A percentile compares a stretch with the other conserved stretches of the same genome.
These are phyloP conservation scores for Peribolospora baueri DNA, from an alignment of 768 basidiomycete genomes.

Conservation along the genomic window DNA sequence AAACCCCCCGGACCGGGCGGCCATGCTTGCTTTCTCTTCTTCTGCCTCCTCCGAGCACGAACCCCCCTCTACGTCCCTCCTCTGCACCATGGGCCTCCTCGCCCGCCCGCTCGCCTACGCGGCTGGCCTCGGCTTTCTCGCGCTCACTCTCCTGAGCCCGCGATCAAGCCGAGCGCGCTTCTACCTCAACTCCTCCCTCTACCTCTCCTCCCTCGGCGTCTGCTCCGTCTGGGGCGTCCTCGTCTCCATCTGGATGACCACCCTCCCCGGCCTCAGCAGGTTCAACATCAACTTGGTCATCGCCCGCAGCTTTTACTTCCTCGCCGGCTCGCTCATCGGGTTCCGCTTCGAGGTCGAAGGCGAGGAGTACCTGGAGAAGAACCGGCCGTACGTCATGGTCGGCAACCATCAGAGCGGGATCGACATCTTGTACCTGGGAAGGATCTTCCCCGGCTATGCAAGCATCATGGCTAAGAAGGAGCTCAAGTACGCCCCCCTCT, in stretches of 20 bases:
- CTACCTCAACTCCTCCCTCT: constrained; percentile 38
- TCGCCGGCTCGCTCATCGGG: constrained; percentile 39
- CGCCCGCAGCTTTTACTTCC: constrained; percentile 53
- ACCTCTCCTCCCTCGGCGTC: constrained; percentile 42
- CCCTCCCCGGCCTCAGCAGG: constrained; percentile 36
- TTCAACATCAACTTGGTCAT: constrained; percentile 45
- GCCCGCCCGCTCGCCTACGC: too few relatives aligned
- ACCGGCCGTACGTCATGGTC: constrained; percentile 41
- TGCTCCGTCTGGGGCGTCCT: constrained; percentile 49
- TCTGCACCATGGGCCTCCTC: too few relatives aligned
- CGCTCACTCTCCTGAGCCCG: too few relatives aligned
- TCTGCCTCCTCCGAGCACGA: too few relatives aligned
- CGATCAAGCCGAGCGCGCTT: not conserved
- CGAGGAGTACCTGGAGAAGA: constrained; percentile 45
- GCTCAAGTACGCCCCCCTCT: constrained; percentile 49
- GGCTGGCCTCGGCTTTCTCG: too few relatives aligned
- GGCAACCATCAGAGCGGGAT: constrained; percentile 86
- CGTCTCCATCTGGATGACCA: constrained; percentile 37
- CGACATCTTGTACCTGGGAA: constrained; percentile 44
- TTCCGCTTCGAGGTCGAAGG: constrained; percentile 59
- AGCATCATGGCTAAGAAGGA: constrained; percentile 86
- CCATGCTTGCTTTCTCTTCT: too few relatives aligned
- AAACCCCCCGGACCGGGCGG: too few relatives aligned
- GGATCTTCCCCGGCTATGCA: constrained; percentile 56
- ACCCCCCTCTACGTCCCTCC: too few relatives aligned